These are phyloP conservation scores for Amoeboaphelidium protococcarum DNA, from an alignment of 371 early-diverging fungal genomes.

Conservation along the genomic window DNA sequence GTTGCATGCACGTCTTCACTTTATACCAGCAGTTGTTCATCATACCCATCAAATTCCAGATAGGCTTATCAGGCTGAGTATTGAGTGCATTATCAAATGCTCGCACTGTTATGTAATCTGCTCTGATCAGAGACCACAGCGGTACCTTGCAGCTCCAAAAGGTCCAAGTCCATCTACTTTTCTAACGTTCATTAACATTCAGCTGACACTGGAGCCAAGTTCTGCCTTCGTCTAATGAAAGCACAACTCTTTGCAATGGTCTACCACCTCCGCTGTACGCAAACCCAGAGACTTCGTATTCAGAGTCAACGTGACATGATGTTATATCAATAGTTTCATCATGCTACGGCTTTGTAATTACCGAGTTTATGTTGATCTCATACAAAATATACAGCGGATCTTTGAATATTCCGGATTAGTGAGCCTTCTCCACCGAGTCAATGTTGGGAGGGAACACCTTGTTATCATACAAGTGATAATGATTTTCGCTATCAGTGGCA, in stretches of 20 bases:
- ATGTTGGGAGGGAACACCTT: slow-evolving; percentile 42
- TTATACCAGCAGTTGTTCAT: slow-evolving; percentile 58
- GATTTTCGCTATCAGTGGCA: slow-evolving; percentile 26
- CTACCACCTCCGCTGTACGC: slow-evolving; percentile 47
- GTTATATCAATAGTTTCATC: slow-evolving; percentile 28
- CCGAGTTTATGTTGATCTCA: slow-evolving; percentile 34
- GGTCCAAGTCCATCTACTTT: slow-evolving; percentile 37
- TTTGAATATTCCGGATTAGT: not conserved
- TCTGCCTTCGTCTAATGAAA: slow-evolving; percentile 43
- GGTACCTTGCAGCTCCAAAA: slow-evolving; percentile 27
- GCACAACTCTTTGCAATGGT: slow-evolving; percentile 40
- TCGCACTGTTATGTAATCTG: slow-evolving; percentile 23
- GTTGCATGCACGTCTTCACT: too few species aligned
- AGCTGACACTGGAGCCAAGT: slow-evolving; percentile 31
- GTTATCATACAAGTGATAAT: slow-evolving; percentile 55
- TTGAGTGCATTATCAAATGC: slow-evolving; percentile 45
- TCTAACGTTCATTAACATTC: not conserved
- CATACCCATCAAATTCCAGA: slow-evolving; percentile 60
- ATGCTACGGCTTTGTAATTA: slow-evolving; percentile 20
- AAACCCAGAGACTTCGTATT: slow-evolving; percentile 29
- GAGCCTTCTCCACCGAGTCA: slow-evolving; percentile 4
- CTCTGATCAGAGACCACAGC: not conserved
- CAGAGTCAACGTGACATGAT: slow-evolving; percentile 9
- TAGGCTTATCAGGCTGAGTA: slow-evolving; percentile 36
- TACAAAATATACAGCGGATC: slow-evolving; percentile 16